Evolutionary conservation across 2,329 filamentous ascomycete genomes (phyloP).

Genomic region (Aspergillus fumigatiaffinis): DNA sequence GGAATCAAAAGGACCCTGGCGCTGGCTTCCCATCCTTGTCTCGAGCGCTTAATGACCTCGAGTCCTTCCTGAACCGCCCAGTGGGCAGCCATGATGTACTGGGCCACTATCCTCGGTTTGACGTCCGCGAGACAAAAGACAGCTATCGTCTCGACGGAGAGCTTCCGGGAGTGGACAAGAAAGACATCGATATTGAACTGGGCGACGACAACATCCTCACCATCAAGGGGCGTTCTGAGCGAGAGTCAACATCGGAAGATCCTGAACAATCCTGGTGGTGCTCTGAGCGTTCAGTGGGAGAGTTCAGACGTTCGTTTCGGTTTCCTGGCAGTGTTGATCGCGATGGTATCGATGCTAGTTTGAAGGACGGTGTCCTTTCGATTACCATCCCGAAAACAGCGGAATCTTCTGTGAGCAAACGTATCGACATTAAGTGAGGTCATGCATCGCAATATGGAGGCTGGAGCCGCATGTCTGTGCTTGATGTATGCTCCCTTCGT

Average conservation of each 20-base stretch:
- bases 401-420: background rate
- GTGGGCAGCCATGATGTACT: background rate
- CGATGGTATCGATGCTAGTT: background rate
- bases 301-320: background rate
- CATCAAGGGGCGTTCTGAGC: conserved; percentile 42
- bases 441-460: too few species aligned
- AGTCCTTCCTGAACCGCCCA: background rate
- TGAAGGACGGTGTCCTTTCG: background rate
- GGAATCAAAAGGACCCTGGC: background rate
- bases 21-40: background rate
- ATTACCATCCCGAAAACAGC: background rate
- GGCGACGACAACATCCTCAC: conserved; percentile 44
- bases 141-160: conserved; percentile 47
- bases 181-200: conserved; percentile 46
- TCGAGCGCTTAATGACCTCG: background rate
- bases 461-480: too few species aligned
- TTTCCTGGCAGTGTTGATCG: background rate
- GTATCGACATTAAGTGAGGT: background rate
- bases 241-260: conserved; percentile 15
- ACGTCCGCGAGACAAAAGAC: conserved; percentile 43
- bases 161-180: conserved; percentile 45
- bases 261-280: background rate
- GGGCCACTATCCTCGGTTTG: conserved; percentile 36
- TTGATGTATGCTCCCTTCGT: too few species aligned
- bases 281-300: background rate